A percentile compares a stretch with the other conserved stretches of the same genome.
These are phyloP conservation scores for Cladosporium sp. DNA, from an alignment of 2,329 filamentous ascomycete species.

Conservation along the genomic window DNA sequence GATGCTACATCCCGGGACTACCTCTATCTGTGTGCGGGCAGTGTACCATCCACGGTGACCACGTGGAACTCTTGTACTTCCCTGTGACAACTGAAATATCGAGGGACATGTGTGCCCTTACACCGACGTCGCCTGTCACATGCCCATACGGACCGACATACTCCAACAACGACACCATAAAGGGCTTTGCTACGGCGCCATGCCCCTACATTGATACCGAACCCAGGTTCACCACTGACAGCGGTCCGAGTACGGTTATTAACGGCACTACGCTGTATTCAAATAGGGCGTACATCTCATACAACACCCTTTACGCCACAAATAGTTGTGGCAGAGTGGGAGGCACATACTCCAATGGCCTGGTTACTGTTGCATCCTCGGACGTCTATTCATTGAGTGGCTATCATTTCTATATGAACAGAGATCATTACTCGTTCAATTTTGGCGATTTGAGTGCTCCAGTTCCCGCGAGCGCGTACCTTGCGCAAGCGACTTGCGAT, in stretches of 20 bases:
- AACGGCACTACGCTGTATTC: constrained; percentile 9
- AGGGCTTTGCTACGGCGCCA: background rate
- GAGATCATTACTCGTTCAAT: constrained; percentile 1
- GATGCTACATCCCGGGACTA: background rate
- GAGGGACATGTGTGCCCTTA: constrained; percentile 6
- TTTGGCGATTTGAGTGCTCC: background rate
- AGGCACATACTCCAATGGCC: constrained; percentile 14
- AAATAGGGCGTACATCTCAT: constrained; percentile 20
- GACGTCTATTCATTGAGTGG: constrained; percentile 10
- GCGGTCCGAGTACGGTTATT: constrained; percentile 3
- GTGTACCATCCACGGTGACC: constrained; percentile 2
- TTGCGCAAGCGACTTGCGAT: background rate
- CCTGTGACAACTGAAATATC: background rate
- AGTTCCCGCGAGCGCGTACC: constrained; percentile 5
- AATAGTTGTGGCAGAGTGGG: constrained; percentile 20
- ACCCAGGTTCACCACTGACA: background rate
- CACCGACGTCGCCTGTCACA: constrained; percentile 4
- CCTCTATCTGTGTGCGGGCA: constrained; percentile 1
- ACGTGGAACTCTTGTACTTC: constrained; percentile 9
- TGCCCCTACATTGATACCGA: constrained; percentile 5
- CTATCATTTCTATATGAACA: constrained; percentile 8
- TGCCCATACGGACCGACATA: constrained; percentile 2
- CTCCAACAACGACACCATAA: background rate
- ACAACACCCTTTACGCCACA: constrained; percentile 20
- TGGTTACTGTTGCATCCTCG: constrained; percentile 3